phyloP scores from a whole-genome alignment of 768 basidiomycete genomes.

The Saitozyma sp. region DNA sequence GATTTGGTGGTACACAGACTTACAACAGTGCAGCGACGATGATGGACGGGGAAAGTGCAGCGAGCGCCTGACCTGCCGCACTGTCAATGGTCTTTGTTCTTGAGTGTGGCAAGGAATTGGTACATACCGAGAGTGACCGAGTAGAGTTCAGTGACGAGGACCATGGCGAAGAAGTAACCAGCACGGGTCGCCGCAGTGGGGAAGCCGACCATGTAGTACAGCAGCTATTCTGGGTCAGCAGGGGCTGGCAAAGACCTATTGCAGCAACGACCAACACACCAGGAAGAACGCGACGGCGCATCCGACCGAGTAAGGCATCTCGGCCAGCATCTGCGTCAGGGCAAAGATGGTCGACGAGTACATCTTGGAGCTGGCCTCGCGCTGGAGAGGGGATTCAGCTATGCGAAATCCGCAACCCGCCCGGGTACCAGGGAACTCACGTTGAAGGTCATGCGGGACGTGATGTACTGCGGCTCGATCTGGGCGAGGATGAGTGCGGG shows the following conservation, averaged over 20 bases:
- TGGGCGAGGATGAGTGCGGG: constrained; percentile 78
- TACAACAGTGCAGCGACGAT: constrained; percentile 71
- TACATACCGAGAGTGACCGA: constrained; percentile 62
- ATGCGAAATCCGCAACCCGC: background rate
- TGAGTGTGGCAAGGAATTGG: too few species aligned
- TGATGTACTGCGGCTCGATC: constrained; percentile 79
- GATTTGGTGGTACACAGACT: too few species aligned
- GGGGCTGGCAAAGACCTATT: background rate
- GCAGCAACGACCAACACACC: background rate
- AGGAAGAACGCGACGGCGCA: constrained; percentile 78
- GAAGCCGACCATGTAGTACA: constrained; percentile 51
- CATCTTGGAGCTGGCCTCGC: constrained; percentile 77
- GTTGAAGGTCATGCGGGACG: constrained; percentile 60
- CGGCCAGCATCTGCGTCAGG: constrained; percentile 74
- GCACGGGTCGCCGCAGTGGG: constrained; percentile 39
- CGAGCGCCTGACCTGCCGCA: constrained; percentile 58
- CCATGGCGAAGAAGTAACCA: constrained; percentile 48
- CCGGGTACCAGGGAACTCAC: constrained; percentile 8
- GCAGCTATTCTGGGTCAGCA: constrained; percentile 7
- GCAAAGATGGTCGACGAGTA: constrained; percentile 85
- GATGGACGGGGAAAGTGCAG: constrained; percentile 72
- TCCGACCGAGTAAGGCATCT: constrained; percentile 63
- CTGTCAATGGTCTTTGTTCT: too few species aligned
- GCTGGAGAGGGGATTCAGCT: constrained; percentile 20
- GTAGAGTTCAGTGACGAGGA: constrained; percentile 68